Percentiles rank a stretch among this genome's conserved stretches.
phyloP scores from a whole-genome alignment of 2,329 filamentous ascomycete species.

The Claviceps monticola region DNA sequence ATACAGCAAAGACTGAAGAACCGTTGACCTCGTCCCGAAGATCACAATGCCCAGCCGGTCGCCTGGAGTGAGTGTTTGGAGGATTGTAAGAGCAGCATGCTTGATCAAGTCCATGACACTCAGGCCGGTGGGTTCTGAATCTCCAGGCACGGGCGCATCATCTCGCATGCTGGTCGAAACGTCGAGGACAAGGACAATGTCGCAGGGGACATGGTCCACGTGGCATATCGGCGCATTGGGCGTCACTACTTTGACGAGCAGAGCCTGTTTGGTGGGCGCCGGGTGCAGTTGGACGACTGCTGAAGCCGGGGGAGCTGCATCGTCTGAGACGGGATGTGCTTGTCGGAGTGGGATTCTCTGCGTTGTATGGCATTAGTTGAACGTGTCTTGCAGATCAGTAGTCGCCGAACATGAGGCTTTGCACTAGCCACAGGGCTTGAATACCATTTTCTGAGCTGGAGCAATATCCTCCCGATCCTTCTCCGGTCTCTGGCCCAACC shows the following conservation, averaged over 20 bases:
- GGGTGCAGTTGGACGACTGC: not conserved
- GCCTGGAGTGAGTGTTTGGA: conserved; percentile 38
- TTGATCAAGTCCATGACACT: conserved; percentile 45
- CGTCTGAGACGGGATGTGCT: not conserved
- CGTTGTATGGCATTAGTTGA: not conserved
- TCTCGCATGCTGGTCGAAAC: conserved; percentile 42
- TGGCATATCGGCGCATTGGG: not conserved
- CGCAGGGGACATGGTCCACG: conserved; percentile 34
- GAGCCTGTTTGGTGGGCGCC: not conserved
- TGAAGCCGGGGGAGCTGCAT: not conserved
- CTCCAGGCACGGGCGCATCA: conserved; percentile 32
- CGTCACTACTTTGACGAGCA: not conserved
- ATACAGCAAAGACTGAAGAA: not conserved
- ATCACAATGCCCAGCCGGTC: conserved; percentile 24
- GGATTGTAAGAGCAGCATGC: conserved; percentile 43
- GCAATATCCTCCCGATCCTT: no score
- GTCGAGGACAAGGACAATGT: conserved; percentile 49
- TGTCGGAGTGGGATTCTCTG: not conserved
- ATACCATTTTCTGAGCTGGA: not conserved
- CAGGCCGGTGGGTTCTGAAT: conserved; percentile 34
- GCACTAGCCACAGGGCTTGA: not conserved
- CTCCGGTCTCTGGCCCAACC: no score
- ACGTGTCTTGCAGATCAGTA: not conserved
- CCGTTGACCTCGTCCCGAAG: not conserved
- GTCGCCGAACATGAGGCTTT: not conserved